A percentile compares a stretch with the other conserved stretches of the same genome.
These are phyloP conservation scores for Lepidium campestre DNA, from an alignment of 441 rosid genomes.

Conservation along the genomic window DNA sequence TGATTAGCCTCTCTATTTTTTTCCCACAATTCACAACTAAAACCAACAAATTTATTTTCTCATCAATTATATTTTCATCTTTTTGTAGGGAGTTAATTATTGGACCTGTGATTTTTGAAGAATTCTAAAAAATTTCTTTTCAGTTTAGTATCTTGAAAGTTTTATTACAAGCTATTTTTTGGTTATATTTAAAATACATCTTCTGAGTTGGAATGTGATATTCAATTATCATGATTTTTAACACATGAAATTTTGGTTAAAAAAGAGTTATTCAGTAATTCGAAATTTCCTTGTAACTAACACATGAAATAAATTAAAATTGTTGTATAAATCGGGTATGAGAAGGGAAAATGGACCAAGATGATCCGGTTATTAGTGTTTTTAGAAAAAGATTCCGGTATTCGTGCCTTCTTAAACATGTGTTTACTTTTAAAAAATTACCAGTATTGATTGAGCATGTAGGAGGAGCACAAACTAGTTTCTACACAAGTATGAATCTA, in stretches of 20 bases:
- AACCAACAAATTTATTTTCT: not conserved
- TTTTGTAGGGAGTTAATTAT: not conserved
- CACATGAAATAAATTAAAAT: not conserved
- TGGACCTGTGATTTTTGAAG: not conserved
- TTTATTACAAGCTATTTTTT: not conserved
- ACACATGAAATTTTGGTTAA: too few relatives aligned
- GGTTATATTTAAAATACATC: not conserved
- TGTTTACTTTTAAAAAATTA: not conserved
- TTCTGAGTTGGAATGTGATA: not conserved
- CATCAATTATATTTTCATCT: not conserved
- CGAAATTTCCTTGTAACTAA: too few relatives aligned
- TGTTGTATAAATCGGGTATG: not conserved
- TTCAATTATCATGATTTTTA: not conserved
- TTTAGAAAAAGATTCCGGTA: not conserved
- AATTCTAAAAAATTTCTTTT: not conserved
- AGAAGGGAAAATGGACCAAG: not conserved
- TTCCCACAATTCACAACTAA: not conserved
- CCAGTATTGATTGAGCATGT: not conserved
- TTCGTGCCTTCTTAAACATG: not conserved
- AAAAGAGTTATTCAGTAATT: too few relatives aligned
- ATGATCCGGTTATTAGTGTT: slow-evolving; percentile 10
- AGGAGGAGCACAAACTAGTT: slow-evolving; percentile 47
- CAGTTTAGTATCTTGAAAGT: not conserved
- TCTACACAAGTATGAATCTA: not conserved
- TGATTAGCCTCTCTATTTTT: slow-evolving; percentile 5